phyloP scores from a whole-genome alignment of 2,329 filamentous ascomycete genomes.

The Mariannaea elegans region DNA sequence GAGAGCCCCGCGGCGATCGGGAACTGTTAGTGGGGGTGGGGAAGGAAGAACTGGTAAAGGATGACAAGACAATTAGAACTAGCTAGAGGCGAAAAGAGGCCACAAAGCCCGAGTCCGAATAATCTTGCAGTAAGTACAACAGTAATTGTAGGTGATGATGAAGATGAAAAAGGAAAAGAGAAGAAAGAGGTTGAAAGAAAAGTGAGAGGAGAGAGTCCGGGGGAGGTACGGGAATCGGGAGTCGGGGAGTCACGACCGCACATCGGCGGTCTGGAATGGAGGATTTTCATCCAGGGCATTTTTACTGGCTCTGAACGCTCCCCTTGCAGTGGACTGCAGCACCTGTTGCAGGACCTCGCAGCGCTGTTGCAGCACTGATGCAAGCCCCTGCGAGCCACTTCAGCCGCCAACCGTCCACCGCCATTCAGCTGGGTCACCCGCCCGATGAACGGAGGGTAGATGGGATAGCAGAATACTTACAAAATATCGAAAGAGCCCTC shows the following conservation, averaged over 20 bases:
- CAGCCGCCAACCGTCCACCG: constrained; percentile 33
- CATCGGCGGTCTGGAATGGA: constrained; percentile 37
- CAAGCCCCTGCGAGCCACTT: constrained; percentile 4
- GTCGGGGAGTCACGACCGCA: constrained; percentile 41
- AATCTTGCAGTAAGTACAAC: neutral
- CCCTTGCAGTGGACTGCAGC: constrained; percentile 26
- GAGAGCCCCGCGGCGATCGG: constrained; percentile 8
- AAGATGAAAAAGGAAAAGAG: constrained; percentile 3
- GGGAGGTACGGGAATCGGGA: constrained; percentile 30
- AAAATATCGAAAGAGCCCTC: neutral
- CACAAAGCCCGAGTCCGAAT: neutral
- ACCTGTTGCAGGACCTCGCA: constrained; percentile 20
- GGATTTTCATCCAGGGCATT: constrained; percentile 11
- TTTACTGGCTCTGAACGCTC: constrained; percentile 1
- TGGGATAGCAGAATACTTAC: constrained; percentile 30
- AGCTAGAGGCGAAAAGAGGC: constrained; percentile 1
- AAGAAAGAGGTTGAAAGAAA: constrained; percentile 13
- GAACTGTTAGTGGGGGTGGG: neutral
- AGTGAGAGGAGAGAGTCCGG: constrained; percentile 17
- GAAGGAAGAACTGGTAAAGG: neutral
- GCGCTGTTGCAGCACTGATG: constrained; percentile 16
- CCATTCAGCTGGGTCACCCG: constrained; percentile 34
- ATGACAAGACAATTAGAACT: neutral
- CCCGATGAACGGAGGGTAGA: constrained; percentile 36
- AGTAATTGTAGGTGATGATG: neutral